Percentiles rank a stretch among this genome's conserved stretches.
These are phyloP conservation scores for Penicillium bialowiezense DNA, from an alignment of 495 filamentous ascomycete genomes.

Conservation along the genomic window DNA sequence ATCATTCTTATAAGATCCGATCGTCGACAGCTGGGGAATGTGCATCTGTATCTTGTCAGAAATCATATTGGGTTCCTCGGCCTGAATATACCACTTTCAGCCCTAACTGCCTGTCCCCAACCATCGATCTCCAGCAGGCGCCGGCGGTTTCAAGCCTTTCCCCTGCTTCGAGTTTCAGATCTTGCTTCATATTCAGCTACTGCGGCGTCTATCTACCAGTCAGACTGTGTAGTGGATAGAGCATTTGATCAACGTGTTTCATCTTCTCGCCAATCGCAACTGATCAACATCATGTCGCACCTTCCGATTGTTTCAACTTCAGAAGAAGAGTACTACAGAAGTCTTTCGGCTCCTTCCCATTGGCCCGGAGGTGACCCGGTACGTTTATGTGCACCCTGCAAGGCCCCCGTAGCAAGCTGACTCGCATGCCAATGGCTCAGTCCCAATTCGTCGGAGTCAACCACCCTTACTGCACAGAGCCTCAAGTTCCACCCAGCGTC, in stretches of 20 bases:
- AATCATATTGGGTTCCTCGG: not conserved
- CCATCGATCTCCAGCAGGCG: not conserved
- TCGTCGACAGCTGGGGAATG: slow-evolving; percentile 2
- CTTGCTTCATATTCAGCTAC: slow-evolving; percentile 4
- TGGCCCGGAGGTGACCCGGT: slow-evolving; percentile 37
- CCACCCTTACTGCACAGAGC: slow-evolving; percentile 33
- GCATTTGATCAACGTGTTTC: slow-evolving; percentile 19
- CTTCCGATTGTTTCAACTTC: slow-evolving; percentile 18
- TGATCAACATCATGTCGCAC: slow-evolving; percentile 25
- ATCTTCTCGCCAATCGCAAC: slow-evolving; percentile 22
- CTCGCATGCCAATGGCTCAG: slow-evolving; percentile 15
- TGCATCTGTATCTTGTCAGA: not conserved
- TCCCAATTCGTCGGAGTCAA: slow-evolving; percentile 27
- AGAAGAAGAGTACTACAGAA: slow-evolving; percentile 32
- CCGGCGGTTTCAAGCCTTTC: not conserved
- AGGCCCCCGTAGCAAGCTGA: slow-evolving; percentile 1
- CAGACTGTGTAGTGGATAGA: not conserved
- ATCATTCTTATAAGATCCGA: slow-evolving; percentile 9
- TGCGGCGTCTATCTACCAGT: slow-evolving; percentile 5
- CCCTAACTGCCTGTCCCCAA: not conserved
- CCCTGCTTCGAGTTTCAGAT: slow-evolving; percentile 1
- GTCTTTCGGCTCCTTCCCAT: slow-evolving; percentile 14
- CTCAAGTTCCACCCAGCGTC: slow-evolving; percentile 28
- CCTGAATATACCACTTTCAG: not conserved
- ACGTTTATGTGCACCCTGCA: slow-evolving; percentile 12